These are phyloP conservation scores for Colletotrichum echinochloae DNA, from an alignment of 2,329 filamentous ascomycete species.

Conservation along the genomic window DNA sequence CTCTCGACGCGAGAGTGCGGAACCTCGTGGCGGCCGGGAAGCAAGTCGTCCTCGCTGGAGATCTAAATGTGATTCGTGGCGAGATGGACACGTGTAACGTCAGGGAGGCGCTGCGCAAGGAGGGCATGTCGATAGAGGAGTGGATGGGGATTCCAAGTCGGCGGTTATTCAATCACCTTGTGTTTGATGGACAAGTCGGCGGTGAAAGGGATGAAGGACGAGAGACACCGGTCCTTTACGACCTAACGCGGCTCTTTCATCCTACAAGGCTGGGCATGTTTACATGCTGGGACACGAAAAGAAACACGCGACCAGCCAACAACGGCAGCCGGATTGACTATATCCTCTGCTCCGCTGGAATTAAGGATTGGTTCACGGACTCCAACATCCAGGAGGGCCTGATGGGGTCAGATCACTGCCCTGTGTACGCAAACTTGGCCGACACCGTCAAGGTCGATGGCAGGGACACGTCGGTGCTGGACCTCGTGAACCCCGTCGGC, in stretches of 20 bases:
- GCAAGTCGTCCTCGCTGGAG: constrained; percentile 85
- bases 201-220: constrained; percentile 76
- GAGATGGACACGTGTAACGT: constrained; percentile 82
- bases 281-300: constrained; percentile 95
- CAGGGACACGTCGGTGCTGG: constrained; percentile 66
- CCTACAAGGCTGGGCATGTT: constrained; percentile 89
- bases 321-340: constrained; percentile 95
- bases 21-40: constrained; percentile 87
- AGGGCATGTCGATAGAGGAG: constrained; percentile 74
- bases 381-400: constrained; percentile 93
- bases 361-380: constrained; percentile 83
- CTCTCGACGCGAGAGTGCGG: constrained; percentile 84
- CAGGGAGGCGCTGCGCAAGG: constrained; percentile 77
- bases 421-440: constrained; percentile 83
- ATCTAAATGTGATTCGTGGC: constrained; percentile 82
- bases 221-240: constrained; percentile 80
- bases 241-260: constrained; percentile 86
- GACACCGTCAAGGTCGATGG: constrained; percentile 68
- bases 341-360: constrained; percentile 82
- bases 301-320: constrained; percentile 95
- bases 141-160: constrained; percentile 80
- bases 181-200: constrained; percentile 77
- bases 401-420: constrained; percentile 96
- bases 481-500: constrained; percentile 82
- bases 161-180: constrained; percentile 86